Evolutionary conservation across 179 eudicot genomes (phyloP).

Genomic region (Amaranthus tricolor): DNA sequence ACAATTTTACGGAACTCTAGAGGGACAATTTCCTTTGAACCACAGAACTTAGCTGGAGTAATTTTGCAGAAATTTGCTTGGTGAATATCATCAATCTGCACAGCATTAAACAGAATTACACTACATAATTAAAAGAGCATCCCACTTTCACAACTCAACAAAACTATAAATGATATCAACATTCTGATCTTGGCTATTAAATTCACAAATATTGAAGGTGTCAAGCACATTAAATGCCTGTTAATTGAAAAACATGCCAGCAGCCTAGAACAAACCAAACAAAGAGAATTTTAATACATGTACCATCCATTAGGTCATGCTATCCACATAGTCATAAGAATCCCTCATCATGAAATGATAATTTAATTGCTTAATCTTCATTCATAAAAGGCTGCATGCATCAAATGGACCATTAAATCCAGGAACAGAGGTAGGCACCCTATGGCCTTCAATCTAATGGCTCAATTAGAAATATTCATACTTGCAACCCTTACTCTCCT

Average conservation of each 20-base stretch:
- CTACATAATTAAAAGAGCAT: neutral
- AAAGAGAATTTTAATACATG: neutral
- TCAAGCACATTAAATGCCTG: neutral
- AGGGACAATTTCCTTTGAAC: conserved; percentile 85
- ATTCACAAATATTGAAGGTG: neutral
- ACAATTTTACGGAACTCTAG: conserved; percentile 66
- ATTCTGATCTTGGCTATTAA: neutral
- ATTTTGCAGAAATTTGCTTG: conserved; percentile 86
- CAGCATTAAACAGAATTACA: conserved; percentile 8
- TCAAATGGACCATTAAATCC: neutral
- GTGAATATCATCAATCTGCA: conserved; percentile 72
- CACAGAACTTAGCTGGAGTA: conserved; percentile 88
- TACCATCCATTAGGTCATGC: neutral
- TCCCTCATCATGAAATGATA: neutral
- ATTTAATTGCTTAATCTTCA: neutral
- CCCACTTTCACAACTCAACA: neutral
- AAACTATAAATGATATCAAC: neutral
- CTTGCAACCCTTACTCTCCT: neutral
- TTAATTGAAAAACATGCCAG: neutral
- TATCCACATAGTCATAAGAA: neutral
- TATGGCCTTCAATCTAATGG: neutral
- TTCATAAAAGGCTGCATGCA: neutral
- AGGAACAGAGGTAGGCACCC: neutral
- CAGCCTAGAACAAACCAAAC: neutral
- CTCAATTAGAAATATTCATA: neutral